Evolutionary conservation across 176 grass and related monocot species (phyloP), one percentile per base, ranked within the genome.

Genomic region (Areca catechu): DNA sequence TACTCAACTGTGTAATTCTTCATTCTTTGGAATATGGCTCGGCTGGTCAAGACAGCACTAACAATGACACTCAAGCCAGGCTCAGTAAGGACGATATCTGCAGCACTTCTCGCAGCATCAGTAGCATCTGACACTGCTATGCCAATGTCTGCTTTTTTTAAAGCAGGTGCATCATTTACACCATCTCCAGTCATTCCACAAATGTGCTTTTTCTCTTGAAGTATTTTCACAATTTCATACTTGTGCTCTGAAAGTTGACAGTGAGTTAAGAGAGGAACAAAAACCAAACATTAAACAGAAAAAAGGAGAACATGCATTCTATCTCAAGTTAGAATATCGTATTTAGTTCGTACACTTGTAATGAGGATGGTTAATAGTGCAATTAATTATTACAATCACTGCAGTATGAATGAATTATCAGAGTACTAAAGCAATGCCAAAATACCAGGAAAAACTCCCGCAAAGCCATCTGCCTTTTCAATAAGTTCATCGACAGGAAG

Each of bases 21-120:
- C 89, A 95, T 95, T 47, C 82, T 80, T 71, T 89, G 89, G 51
- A 95, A 95, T 30, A 95, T 95, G 62, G 79, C 72, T 17, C 89
- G 69, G 75, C 85, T 85, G 25, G 85, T 85, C 37, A 95, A 73
- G 24, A 95, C 89, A 30, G 81, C 82, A 69, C 82, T 80, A 55
- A 89, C 28, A 60, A 95, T 85, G 49, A 95, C 89, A 30, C 85
- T 77, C 58, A 95, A 73, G 7, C 89, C 85, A 7, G 89, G 85
- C 55, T 95, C 89, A 12, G 85, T 95, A 24, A 95, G 84, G 34
- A 95, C 89, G 56, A 95, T 85, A 78, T 95, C 85, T 27, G 85
- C 85, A 57, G 89, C 89, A 61, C 65, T 76, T 71, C 81, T 75
- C 6, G 89, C 89, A 15, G 89, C 85, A 69, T 89, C 89, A 29